Evolutionary conservation across 495 filamentous ascomycete genomes (phyloP), one percentile per base, ranked within the genome.

Genomic region (Xanthoparmelia taractica): DNA sequence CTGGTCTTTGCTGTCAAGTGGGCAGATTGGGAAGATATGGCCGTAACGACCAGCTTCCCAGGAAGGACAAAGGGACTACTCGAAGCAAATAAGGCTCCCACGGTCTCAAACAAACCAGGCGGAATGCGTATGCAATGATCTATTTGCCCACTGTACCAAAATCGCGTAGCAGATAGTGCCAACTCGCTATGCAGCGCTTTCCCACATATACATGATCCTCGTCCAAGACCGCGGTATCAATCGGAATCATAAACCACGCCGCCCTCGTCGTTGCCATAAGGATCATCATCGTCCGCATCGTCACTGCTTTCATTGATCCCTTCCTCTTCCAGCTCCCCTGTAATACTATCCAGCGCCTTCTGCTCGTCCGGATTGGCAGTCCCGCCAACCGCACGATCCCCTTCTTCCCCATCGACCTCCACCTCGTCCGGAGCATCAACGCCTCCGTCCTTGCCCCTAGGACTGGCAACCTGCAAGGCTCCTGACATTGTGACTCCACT

Each of bases 221-320:
- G 6, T 54, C 50, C 15, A 54, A 54, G 50, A 33, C 3, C 1
- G 15, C 10, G 0, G 29, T 33, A 27, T 54, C 50, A 54, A 54
- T 54, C 50, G 11, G 50, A 54, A 33, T 54, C 50, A 12, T 54
- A 33, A 17, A 12, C 29, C 38, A n/a, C 2, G n/a, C 27, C 25
- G 12, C 18, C 41, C 25, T 59, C 57, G 17, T n/a, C 36, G 13
- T 78, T 68, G 1, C 76, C 75, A 63, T 76, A 73, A 20, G 47
- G 52, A 50, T 75, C 70, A 11, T 66, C 68, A 33, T 64, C 68
- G 33, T 66, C 67, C 13, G 45, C 37, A 6, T 70, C 65, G 60
- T 70, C 60, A 33, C 58, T 58, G 31, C 59, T 63, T 20, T 58
- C 48, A 54, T 66, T 37, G 29, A 58, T 60, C 25, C 52, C 50